A percentile compares a stretch with the other conserved stretches of the same genome.
These are phyloP conservation scores for Fusarium compactum DNA, from an alignment of 2,329 filamentous ascomycete genomes.

Conservation along the genomic window DNA sequence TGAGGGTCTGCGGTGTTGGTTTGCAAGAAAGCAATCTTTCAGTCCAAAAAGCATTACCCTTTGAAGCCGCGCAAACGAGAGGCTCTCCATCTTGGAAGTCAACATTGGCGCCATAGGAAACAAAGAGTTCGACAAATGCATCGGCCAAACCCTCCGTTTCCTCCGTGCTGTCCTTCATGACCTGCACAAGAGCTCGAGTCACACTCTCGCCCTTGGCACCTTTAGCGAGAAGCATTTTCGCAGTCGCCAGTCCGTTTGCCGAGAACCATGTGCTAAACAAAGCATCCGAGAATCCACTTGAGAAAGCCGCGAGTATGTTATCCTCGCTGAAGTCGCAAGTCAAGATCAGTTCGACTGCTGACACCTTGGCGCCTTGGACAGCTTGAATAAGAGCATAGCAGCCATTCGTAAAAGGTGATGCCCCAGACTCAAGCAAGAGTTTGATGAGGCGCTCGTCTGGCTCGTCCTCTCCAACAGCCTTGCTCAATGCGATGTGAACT, in stretches of 20 bases:
- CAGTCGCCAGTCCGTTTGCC: constrained; percentile 59
- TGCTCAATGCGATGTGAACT: constrained; percentile 62
- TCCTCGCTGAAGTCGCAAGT: constrained; percentile 55
- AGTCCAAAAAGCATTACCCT: constrained; percentile 63
- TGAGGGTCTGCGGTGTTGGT: constrained; percentile 63
- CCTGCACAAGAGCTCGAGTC: constrained; percentile 59
- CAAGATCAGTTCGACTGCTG: constrained; percentile 59
- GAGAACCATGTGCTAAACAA: constrained; percentile 61
- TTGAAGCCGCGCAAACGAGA: constrained; percentile 65
- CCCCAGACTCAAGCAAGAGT: constrained; percentile 63
- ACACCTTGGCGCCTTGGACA: constrained; percentile 54
- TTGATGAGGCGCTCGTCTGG: constrained; percentile 61
- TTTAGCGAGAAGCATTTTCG: constrained; percentile 62
- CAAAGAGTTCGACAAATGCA: constrained; percentile 58
- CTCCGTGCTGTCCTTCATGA: constrained; percentile 58
- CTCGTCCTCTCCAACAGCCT: constrained; percentile 66
- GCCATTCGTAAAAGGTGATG: constrained; percentile 63
- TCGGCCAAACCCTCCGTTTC: constrained; percentile 57
- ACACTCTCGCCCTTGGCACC: constrained; percentile 62
- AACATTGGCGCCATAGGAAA: constrained; percentile 58
- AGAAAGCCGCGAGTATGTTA: constrained; percentile 61
- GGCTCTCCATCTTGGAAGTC: constrained; percentile 66
- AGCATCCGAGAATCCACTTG: constrained; percentile 58
- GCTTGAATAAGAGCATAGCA: constrained; percentile 67
- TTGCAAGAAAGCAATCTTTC: constrained; percentile 62